phyloP scores from a whole-genome alignment of 805 yeast genomes.

The Hanseniaspora taiwanica region DNA sequence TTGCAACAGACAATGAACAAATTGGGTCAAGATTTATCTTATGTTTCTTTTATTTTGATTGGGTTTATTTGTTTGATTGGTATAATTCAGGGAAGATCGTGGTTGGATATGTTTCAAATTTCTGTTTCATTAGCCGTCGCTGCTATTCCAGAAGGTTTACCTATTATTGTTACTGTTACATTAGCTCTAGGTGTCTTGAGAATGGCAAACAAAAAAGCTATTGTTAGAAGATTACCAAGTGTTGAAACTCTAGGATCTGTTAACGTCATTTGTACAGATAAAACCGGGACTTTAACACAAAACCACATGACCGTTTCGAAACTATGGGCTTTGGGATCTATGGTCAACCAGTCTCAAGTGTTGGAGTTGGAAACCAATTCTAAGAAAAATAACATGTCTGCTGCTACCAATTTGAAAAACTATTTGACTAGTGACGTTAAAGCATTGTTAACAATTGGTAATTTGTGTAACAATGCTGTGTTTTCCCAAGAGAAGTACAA shows the following conservation, averaged over 20 bases:
- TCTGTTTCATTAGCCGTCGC: conserved; percentile 97
- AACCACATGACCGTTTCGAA: conserved; percentile 85
- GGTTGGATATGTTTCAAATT: conserved; percentile 97
- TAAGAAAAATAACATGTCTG: conserved; percentile 21
- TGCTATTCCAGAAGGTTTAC: conserved; percentile 97
- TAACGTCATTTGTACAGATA: conserved; percentile 85
- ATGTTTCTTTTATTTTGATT: conserved; percentile 74
- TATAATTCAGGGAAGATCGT: conserved; percentile 77
- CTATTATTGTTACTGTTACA: conserved; percentile 95
- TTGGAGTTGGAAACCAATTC: conserved; percentile 33
- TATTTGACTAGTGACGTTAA: conserved; percentile 37
- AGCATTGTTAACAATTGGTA: conserved; percentile 49
- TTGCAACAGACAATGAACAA: conserved; percentile 91
- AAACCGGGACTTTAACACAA: conserved; percentile 81
- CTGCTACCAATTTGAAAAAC: conserved; percentile 18
- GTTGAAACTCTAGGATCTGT: conserved; percentile 94
- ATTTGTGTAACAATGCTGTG: conserved; percentile 62
- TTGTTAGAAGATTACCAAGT: conserved; percentile 84
- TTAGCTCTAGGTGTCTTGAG: conserved; percentile 90
- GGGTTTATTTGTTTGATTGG: conserved; percentile 89
- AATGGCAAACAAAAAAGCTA: conserved; percentile 92
- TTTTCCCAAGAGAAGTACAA: conserved; percentile 56
- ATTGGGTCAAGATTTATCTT: conserved; percentile 79
- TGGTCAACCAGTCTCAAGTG: conserved; percentile 26
- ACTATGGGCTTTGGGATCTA: conserved; percentile 60